phyloP scores from a whole-genome alignment of 2,329 filamentous ascomycete species.

The Cytospora paraplurivora region DNA sequence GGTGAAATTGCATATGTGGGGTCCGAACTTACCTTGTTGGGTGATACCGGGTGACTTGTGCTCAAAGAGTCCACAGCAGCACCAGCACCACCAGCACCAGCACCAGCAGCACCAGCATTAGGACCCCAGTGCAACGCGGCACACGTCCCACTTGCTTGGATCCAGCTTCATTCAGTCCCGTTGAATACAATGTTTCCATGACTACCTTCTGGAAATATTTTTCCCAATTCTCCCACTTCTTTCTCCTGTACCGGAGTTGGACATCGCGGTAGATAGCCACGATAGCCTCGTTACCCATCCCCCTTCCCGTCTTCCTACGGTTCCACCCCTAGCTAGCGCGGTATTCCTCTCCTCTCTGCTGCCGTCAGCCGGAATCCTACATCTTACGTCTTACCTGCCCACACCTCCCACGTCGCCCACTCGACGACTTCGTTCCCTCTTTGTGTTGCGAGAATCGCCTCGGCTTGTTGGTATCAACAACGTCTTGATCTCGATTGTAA shows the following conservation, averaged over 20 bases:
- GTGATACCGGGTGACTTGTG: too few relatives aligned
- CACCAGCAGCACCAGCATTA: not conserved
- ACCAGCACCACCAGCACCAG: too few relatives aligned
- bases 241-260: slow-evolving; percentile 2
- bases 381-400: not conserved
- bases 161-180: not conserved
- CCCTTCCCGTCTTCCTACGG: not conserved
- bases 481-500: not conserved
- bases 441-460: not conserved
- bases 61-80: too few relatives aligned
- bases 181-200: not conserved
- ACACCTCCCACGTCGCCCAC: not conserved
- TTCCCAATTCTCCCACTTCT: not conserved
- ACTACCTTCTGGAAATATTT: slow-evolving; percentile 2
- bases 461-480: not conserved
- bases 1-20: slow-evolving; percentile 3
- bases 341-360: not conserved
- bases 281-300: not conserved
- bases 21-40: not conserved
- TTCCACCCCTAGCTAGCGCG: not conserved
- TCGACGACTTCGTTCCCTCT: not conserved
- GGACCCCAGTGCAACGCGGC: not conserved
- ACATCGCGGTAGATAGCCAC: not conserved
- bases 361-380: not conserved
- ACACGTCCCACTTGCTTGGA: not conserved